Evolutionary conservation across 2,329 filamentous ascomycete species (phyloP), one percentile per base, ranked within the genome.

Genomic region (Colletotrichum incanum): DNA sequence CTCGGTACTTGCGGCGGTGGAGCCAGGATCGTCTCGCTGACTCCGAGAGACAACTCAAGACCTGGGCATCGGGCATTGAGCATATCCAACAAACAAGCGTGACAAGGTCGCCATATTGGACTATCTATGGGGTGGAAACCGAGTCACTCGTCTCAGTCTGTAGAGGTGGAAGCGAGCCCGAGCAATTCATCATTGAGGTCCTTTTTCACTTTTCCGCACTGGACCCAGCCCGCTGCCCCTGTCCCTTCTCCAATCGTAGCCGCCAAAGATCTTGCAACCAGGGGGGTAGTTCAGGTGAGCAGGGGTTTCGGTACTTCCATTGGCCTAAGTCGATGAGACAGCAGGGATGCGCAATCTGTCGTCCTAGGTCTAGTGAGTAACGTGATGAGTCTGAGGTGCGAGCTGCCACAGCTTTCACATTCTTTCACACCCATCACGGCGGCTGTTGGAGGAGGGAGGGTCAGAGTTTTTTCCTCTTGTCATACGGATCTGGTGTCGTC

Each of bases 251-350:
- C 80, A 81, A 80, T 80, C 75, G 77, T 77, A 80, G 78, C 77
- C 79, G 79, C 79, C 79, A 79, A 76, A 75, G 73, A 68, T 73
- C 71, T 74, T 59, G 67, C 69, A 74, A 78, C 79, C 75, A 72
- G 79, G 80, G 67, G 64, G 65, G 58, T 50, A 45, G 67, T 75
- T 77, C 74, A 74, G 68, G 55, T 69, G 74, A 61, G 72, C 80
- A 81, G 73, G 81, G 82, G 76, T 77, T 77, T 77, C 60, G n/a
- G 39, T n/a, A 37, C 62, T 63, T 52, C 72, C 47, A 84, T 83
- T 84, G 82, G 82, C 64, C 59, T 68, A 26, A 31, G n/a, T 28
- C 72, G 34, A 26, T 76, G 72, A 79, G 74, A 78, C 74, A 76
- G 39, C 74, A 75, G 75, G 76, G 75, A 76, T 79, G 74, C 73